Percentiles rank a stretch among this genome's conserved stretches.
Conservation (phyloP, 2,329 filamentous ascomycete species). For the Dactylellina haptotyla region DNA sequence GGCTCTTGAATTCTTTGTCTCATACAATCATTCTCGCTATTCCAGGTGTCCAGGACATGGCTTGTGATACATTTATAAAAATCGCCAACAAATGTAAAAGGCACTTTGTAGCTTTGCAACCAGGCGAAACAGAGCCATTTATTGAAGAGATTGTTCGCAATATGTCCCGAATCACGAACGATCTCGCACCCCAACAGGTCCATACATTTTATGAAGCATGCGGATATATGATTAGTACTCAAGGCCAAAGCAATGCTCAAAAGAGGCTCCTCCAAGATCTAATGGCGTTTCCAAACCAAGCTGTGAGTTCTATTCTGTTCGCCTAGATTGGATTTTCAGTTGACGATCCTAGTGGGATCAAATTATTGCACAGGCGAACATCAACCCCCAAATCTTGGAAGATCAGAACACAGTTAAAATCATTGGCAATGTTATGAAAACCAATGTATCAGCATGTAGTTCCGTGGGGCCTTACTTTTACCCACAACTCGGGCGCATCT, state of each 20-base stretch:
- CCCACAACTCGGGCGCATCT: constrained; percentile 95
- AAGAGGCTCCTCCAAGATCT: constrained; percentile 89
- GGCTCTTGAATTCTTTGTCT: no score
- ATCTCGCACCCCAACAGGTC: constrained; percentile 94
- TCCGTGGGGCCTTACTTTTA: constrained; percentile 98
- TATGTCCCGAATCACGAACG: constrained; percentile 93
- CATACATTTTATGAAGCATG: constrained; percentile 99
- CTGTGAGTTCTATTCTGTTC: constrained; percentile 63
- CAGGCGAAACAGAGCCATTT: constrained; percentile 92
- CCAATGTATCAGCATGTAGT: constrained; percentile 96
- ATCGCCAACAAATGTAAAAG: constrained; percentile 98
- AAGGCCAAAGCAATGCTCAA: constrained; percentile 93
- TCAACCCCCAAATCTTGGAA: constrained; percentile 85
- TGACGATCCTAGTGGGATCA: constrained; percentile 75
- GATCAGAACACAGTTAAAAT: constrained; percentile 97
- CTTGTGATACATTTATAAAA: constrained; percentile 99
- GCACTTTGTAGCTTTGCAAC: constrained; percentile 95
- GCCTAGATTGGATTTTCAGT: neutral
- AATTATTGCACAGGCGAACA: constrained; percentile 88
- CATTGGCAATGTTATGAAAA: constrained; percentile 99
- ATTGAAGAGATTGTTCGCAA: constrained; percentile 98
- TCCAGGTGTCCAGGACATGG: constrained; percentile 95
- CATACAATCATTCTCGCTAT: constrained; percentile 55
- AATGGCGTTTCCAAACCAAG: constrained; percentile 91
- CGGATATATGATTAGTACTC: constrained; percentile 98